These are phyloP conservation scores for Coemansia sp. DNA, from an alignment of 192 early-diverging fungal species.

Conservation along the genomic window DNA sequence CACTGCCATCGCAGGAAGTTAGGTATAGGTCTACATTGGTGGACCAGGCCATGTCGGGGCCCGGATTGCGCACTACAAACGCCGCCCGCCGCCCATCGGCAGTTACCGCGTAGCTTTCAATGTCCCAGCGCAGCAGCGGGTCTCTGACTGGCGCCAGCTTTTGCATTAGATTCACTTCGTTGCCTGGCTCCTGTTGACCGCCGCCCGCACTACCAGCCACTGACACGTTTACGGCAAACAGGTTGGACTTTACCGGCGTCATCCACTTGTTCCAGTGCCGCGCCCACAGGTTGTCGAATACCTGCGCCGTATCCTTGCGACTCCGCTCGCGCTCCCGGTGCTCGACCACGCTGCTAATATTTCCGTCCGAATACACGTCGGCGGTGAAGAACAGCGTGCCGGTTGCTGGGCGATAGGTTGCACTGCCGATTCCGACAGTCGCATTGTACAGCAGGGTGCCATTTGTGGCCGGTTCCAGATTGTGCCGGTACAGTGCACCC, in stretches of 20 bases:
- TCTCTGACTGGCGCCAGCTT: conserved; percentile 48
- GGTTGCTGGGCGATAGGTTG: conserved; percentile 3
- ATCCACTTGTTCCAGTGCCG: conserved; percentile 73
- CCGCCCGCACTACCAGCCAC: conserved; percentile 22
- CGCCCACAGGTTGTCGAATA: conserved; percentile 66
- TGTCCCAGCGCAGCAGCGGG: conserved; percentile 50
- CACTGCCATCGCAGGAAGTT: conserved; percentile 47
- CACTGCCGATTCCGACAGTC: conserved; percentile 19
- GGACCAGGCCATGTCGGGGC: conserved; percentile 58
- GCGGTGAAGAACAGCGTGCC: conserved; percentile 20
- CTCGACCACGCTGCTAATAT: conserved; percentile 44
- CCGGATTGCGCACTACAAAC: conserved; percentile 59
- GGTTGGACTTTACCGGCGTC: conserved; percentile 54
- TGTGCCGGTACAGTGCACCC: conserved; percentile 24
- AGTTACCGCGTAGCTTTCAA: conserved; percentile 61
- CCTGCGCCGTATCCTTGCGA: conserved; percentile 55
- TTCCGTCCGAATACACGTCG: conserved; percentile 27
- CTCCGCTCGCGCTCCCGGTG: conserved; percentile 32
- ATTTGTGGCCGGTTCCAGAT: conserved; percentile 20
- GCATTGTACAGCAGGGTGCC: conserved; percentile 16
- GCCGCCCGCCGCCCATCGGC: conserved; percentile 59
- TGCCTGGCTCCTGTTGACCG: conserved; percentile 22
- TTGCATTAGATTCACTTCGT: conserved; percentile 10
- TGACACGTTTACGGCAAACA: conserved; percentile 49
- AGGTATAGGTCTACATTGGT: conserved; percentile 69